phyloP scores from a whole-genome alignment of 176 grass and related monocot genomes.

The Oryza australiensis region DNA sequence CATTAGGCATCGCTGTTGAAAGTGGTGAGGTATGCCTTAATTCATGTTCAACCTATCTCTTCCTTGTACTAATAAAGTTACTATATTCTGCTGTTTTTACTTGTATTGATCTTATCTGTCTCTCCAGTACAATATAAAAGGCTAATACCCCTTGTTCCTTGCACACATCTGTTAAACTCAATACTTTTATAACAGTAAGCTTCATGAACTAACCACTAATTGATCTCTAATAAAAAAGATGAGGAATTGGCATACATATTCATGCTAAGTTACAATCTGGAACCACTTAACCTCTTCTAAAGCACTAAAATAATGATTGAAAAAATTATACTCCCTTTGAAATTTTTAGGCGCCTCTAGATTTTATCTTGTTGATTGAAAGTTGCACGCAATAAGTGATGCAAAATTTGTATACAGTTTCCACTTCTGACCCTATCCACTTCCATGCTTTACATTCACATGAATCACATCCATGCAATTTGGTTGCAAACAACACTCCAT shows the following conservation, averaged over 20 bases:
- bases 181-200: background rate
- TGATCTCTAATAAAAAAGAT: background rate
- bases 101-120: background rate
- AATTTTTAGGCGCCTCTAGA: background rate
- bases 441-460: no score
- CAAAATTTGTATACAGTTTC: background rate
- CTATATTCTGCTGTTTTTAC: background rate
- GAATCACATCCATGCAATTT: no score
- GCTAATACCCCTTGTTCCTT: background rate
- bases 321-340: background rate
- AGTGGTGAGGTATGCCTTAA: slow-evolving; percentile 63
- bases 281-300: background rate
- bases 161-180: background rate
- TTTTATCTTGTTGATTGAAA: background rate
- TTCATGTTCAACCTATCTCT: background rate
- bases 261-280: background rate
- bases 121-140: background rate
- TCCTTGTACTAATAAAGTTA: background rate
- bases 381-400: background rate
- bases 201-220: background rate
- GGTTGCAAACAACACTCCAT: background rate
- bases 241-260: background rate
- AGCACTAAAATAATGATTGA: background rate
- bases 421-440: background rate
- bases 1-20: slow-evolving; percentile 63